Conservation (phyloP, 352 stramenopile genomes). For the Phytopythium boreale region DNA sequence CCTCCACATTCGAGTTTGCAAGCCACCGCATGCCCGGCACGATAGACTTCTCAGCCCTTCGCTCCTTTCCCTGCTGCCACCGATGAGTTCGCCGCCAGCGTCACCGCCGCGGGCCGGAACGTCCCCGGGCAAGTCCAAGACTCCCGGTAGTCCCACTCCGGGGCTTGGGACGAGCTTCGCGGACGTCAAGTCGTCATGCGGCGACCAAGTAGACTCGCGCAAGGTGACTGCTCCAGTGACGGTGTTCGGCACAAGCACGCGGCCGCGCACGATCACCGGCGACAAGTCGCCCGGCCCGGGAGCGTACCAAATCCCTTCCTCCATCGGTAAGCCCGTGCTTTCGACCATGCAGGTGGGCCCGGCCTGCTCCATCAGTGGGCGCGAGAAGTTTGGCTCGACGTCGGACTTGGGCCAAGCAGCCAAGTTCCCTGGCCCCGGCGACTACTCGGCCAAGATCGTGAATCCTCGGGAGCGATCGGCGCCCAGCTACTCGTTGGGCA, state of each 20-base stretch:
- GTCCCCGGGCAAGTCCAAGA: constrained; percentile 41
- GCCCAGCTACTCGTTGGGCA: constrained; percentile 71
- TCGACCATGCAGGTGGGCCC: constrained; percentile 59
- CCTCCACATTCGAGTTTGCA: constrained; percentile 2
- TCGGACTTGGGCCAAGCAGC: constrained; percentile 38
- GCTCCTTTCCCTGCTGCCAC: not conserved
- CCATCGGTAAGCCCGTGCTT: constrained; percentile 65
- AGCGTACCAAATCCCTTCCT: constrained; percentile 64
- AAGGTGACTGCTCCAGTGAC: constrained; percentile 62
- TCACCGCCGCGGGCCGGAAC: constrained; percentile 27
- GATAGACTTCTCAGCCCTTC: not conserved
- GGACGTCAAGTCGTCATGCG: constrained; percentile 69
- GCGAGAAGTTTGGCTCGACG: constrained; percentile 78
- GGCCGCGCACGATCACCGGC: constrained; percentile 41
- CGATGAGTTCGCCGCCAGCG: constrained; percentile 20
- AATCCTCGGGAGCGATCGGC: constrained; percentile 63
- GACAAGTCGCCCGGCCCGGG: constrained; percentile 63
- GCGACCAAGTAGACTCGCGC: constrained; percentile 70
- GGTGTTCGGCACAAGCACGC: constrained; percentile 63
- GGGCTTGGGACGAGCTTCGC: constrained; percentile 37
- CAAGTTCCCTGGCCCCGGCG: constrained; percentile 55
- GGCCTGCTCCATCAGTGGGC: constrained; percentile 63
- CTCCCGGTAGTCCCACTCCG: constrained; percentile 24
- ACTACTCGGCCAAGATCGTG: constrained; percentile 62
- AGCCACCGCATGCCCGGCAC: not conserved